phyloP scores from a whole-genome alignment of 2,329 filamentous ascomycete genomes.

The Pseudopithomyces maydicus region DNA sequence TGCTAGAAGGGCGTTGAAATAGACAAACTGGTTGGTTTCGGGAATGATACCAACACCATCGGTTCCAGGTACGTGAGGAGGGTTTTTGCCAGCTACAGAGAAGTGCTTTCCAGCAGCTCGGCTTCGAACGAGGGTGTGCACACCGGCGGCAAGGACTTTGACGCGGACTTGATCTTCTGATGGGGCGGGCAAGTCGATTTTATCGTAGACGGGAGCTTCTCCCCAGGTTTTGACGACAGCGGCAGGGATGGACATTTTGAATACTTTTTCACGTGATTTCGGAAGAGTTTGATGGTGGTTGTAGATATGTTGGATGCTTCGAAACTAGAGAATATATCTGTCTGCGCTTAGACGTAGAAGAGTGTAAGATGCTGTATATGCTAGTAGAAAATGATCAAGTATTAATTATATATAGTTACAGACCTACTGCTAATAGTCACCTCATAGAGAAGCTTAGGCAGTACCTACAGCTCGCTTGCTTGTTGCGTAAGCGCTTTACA shows the following conservation, averaged over 20 bases:
- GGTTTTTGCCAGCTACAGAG: constrained; percentile 51
- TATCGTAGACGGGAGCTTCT: constrained; percentile 36
- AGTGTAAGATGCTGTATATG: too few relatives aligned
- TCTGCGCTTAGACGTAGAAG: too few relatives aligned
- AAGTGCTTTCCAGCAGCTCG: constrained; percentile 63
- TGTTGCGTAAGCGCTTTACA: too few relatives aligned
- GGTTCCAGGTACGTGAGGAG: constrained; percentile 59
- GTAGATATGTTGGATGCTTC: too few relatives aligned
- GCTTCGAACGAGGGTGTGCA: constrained; percentile 60
- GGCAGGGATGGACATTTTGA: constrained; percentile 39
- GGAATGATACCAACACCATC: constrained; percentile 59
- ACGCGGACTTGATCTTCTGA: constrained; percentile 52
- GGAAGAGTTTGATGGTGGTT: not conserved
- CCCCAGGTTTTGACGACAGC: constrained; percentile 51
- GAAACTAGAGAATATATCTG: too few relatives aligned
- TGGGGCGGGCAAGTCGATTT: constrained; percentile 45
- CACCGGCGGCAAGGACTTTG: constrained; percentile 57
- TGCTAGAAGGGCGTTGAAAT: constrained; percentile 51
- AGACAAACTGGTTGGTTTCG: constrained; percentile 55
- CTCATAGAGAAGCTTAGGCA: too few relatives aligned
- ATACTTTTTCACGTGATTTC: not conserved
- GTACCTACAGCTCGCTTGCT: not conserved
- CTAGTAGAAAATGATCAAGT: too few relatives aligned
- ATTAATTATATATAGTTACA: too few relatives aligned
- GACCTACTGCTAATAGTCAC: too few relatives aligned